Conservation (phyloP, 2,329 filamentous ascomycete species). For the Aspergillus sp. region DNA sequence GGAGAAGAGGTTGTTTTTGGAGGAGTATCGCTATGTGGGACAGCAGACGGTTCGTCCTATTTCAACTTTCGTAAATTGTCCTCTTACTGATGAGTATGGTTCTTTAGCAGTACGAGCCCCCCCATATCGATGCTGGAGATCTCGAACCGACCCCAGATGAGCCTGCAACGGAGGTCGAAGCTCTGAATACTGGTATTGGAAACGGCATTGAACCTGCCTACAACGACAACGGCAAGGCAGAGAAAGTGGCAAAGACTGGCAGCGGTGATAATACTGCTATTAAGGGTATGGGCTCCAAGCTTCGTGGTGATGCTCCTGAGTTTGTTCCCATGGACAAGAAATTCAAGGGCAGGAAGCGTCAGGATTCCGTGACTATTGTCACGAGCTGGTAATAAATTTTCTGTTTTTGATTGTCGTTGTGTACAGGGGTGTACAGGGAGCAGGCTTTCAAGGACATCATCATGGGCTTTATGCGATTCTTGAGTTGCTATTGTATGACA, state of each 20-base stretch:
- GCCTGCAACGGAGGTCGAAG: too few relatives aligned
- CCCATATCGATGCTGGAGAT: too few relatives aligned
- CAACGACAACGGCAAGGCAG: background rate
- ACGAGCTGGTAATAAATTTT: background rate
- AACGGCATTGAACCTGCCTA: too few relatives aligned
- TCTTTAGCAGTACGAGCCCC: too few relatives aligned
- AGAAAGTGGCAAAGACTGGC: background rate
- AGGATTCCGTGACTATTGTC: background rate
- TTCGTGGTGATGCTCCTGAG: constrained; percentile 17
- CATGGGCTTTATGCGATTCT: too few relatives aligned
- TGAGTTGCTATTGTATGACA: too few relatives aligned
- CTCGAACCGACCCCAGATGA: too few relatives aligned
- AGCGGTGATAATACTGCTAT: background rate
- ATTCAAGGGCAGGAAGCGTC: background rate
- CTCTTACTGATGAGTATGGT: background rate
- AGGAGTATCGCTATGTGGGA: background rate
- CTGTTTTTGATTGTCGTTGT: background rate
- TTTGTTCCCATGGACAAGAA: constrained; percentile 9
- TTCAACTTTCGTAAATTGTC: background rate
- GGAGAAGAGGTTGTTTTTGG: background rate
- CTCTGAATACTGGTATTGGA: too few relatives aligned
- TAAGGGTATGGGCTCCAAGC: constrained; percentile 2
- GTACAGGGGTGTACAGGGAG: background rate
- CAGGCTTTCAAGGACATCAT: too few relatives aligned
- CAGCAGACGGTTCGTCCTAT: background rate